Base-by-base conservation (phyloP, 208 protist species). In the Leishmania gerbilli region DNA sequence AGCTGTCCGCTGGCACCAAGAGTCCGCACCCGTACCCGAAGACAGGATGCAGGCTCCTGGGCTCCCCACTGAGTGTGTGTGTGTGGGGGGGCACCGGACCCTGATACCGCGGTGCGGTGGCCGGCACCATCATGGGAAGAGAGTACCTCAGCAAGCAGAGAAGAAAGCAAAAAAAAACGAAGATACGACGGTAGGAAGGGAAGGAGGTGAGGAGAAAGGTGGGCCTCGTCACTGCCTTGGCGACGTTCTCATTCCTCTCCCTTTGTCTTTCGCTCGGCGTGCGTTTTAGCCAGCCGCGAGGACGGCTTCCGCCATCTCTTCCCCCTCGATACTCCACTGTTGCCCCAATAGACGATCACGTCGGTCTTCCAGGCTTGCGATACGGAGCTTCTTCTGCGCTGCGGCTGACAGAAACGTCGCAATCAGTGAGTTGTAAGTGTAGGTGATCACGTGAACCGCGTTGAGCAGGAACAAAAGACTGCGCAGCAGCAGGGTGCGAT, bases 391-490 rank as follows among this genome's bases (percentile, higher is more conserved):
- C 53, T 68, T 53, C 51, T 81, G 74, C 62, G 74, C 64, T 1
- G 21, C 17, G 34, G 11, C 51, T 13, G 86, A 82, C 11, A 88
- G 76, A 21, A 84, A 31, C 71, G 56, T 2, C 13, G 60, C 53
- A 0, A 94, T 17, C 31, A 86, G 11, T 19, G 51, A 75, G 76
- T 92, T 93, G 74, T 90, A 96, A 74, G 83, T 88, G 58, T 78
- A 71, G 60, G 81, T 84, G 21, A 92, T 24, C 24, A 74, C 27
- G 83, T 95, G 88, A 19, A 83, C 19, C 7, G 87, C 53, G 78
- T 80, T 77, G 34, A 93, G 64, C 6, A 86, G 31, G 27, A 88
- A 79, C 11, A 96, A 78, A n/a, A 87, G 69, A 1, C 87, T 27
- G 72, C 87, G 69, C 67, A 94, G 90, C 40, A 91, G 2, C 3